Base-by-base conservation (phyloP, 2,329 filamentous ascomycete species). In the Hymenoscyphus linearis region DNA sequence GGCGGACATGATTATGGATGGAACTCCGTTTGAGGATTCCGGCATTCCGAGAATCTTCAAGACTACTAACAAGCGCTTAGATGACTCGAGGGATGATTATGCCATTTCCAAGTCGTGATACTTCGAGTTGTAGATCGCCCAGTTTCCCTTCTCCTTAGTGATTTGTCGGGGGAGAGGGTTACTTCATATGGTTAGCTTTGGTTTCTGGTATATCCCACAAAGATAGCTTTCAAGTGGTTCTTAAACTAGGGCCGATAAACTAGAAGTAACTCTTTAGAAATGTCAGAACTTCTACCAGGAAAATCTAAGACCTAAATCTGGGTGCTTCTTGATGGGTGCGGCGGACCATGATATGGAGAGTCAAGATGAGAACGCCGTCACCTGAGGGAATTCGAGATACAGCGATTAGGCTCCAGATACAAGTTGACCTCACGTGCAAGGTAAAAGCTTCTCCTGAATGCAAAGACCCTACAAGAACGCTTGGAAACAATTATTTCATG, bases 11-110 rank as follows among this genome's bases (percentile, higher is more conserved):
- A 18, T 59, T 13, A 26, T 52, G 26, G 27, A 18, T 27, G 50
- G 34, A 26, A 55, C 16, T 4, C n/a, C 31, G 0, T 59, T 44
- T 27, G 34, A 47, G 36, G 22, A 47, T 10, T 44, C 27, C 2
- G 57, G 57, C 2, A 35, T 55, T 18, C 50, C 57, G 34, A 59
- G 34, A 35, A 35, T 59, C n/a, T 59, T 44, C 54, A 31, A 34
- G 34, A 55, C 57, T 13, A 54, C 57, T 18, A 31, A 10, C 18
- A 50, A 55, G 35, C 31, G 57, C 16, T 44, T 59, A 4, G 57
- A 59, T 37, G 26, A 27, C 10, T 14, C 4, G 25, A 57, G 55
- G 6, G 26, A 57, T 57, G 55, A 47, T 27, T 57, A 34, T 22
- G 40, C 25, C 22, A n/a, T 22, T 14, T 7, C 37, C 9, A 6